phyloP scores from a whole-genome alignment of 2,329 filamentous ascomycete genomes.

The Domatiomyces catenatus region DNA sequence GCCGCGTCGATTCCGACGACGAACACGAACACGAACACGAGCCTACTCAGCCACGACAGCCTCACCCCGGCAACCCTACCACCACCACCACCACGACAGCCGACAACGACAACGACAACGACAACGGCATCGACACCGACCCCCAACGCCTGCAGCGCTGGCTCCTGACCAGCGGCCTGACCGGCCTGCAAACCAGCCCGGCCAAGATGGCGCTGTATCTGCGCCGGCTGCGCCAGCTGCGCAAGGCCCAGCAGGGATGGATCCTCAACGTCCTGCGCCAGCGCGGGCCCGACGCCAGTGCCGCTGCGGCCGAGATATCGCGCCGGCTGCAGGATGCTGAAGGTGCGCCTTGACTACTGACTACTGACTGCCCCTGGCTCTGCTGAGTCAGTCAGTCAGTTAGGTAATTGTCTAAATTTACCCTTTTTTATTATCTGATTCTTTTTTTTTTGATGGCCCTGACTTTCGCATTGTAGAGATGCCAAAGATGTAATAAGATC shows the following conservation, averaged over 20 bases:
- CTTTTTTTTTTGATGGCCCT: too few relatives aligned
- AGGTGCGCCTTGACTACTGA: neutral
- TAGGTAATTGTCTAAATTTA: too few relatives aligned
- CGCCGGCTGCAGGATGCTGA: neutral
- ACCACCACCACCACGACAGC: neutral
- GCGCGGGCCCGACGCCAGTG: conserved; percentile 6
- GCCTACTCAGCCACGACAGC: too few relatives aligned
- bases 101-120: conserved; percentile 7
- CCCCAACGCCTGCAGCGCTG: conserved; percentile 17
- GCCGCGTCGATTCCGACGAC: conserved; percentile 13
- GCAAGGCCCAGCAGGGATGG: conserved; percentile 13
- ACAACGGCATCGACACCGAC: conserved; percentile 10
- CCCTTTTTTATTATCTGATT: too few relatives aligned
- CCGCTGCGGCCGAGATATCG: neutral
- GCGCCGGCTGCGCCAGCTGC: conserved; percentile 8
- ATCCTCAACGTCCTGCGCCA: conserved; percentile 14
- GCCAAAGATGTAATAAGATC: too few relatives aligned
- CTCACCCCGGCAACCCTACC: too few relatives aligned
- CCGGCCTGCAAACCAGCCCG: conserved; percentile 9
- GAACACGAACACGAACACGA: too few relatives aligned
- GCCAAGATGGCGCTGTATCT: conserved; percentile 8
- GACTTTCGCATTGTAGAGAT: too few relatives aligned
- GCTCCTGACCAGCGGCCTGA: conserved; percentile 15
- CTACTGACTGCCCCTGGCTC: too few relatives aligned
- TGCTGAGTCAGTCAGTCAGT: too few relatives aligned